Base-by-base conservation (phyloP, 1,139 yeast genomes). In the Geotrichum histeridarum region DNA sequence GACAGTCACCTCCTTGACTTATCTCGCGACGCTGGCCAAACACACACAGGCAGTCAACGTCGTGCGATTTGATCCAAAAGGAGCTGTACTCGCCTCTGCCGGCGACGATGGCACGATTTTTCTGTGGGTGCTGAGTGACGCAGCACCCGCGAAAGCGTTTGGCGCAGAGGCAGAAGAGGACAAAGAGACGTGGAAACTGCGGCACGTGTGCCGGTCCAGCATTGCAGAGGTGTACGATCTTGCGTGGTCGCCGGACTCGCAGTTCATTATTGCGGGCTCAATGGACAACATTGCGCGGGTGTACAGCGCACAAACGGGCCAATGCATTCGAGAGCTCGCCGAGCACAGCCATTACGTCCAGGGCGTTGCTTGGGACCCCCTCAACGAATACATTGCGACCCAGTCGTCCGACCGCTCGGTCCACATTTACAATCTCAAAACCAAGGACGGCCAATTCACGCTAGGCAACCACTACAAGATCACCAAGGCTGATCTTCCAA, bases 331-430 rank as follows among this genome's bases (percentile, higher is more conserved):
- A 12, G 83, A 84, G 55, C 72, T 86, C 49, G 79, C 82, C 2
- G 89, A 87, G 60, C 98, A 93, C 68, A 73, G 74, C 39, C 97
- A 91, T 66, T 91, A 88, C 64, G 94, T 93, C 1, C 99, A 93
- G 69, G 99, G 99, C 2, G 93, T 93, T 3, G 77, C 85, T 0
- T 93, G 98, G 98, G 99, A 93, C 67, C 99, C 99, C 2, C 65
- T 74, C 55, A 82, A 84, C 57, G 82, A 84, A 63, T 89, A 70
- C 63, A 70, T 93, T 17, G 89, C 91, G 0, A 86, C 96, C 6
- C 97, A 91, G 67, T 83, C 94, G 27, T 95, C 96, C 2, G 99
- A 94, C 69, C 73, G 96, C 56, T 78, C 90, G 1, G 84, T 91
- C 15, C 83, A 82, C 59, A 73, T 93, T 5, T 87, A 86, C 64